Evolutionary conservation across 495 filamentous ascomycete species (phyloP).

Genomic region (Lichenothelia convexa): DNA sequence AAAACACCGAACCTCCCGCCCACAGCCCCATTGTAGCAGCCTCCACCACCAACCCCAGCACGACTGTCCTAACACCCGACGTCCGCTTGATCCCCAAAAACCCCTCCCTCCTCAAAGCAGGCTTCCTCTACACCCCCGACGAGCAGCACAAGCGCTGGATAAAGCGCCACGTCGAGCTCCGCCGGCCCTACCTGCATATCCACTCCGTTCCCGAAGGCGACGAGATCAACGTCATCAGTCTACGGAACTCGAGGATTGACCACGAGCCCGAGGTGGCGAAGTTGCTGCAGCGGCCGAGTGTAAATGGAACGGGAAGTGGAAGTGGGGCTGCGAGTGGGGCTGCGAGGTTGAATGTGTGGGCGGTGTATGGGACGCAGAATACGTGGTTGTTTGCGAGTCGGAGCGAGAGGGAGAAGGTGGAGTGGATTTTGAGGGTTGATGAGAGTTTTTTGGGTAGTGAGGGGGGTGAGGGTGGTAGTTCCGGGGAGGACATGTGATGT

Average conservation of each 20-base stretch:
- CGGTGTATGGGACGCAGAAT: constrained; percentile 80
- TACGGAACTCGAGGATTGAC: constrained; percentile 71
- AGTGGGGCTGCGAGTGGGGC: too few relatives aligned
- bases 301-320: too few relatives aligned
- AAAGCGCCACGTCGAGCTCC: constrained; percentile 81
- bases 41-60: constrained; percentile 13
- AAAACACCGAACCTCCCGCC: constrained; percentile 57
- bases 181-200: constrained; percentile 81
- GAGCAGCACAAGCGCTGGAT: constrained; percentile 62
- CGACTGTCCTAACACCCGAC: constrained; percentile 36
- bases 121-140: constrained; percentile 66
- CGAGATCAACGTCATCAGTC: constrained; percentile 72
- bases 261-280: constrained; percentile 71
- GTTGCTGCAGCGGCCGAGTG: constrained; percentile 36
- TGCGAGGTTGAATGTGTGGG: too few relatives aligned
- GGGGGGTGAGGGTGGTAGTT: too few relatives aligned
- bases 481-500: too few relatives aligned
- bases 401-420: constrained; percentile 72
- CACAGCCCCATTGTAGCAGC: constrained; percentile 16
- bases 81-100: constrained; percentile 48
- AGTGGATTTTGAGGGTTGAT: constrained; percentile 80
- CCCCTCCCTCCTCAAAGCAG: constrained; percentile 55
- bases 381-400: constrained; percentile 86
- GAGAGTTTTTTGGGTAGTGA: constrained; percentile 32
- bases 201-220: constrained; percentile 70